These are phyloP conservation scores for Massarina eburnea DNA, from an alignment of 2,329 filamentous ascomycete genomes.

Conservation along the genomic window DNA sequence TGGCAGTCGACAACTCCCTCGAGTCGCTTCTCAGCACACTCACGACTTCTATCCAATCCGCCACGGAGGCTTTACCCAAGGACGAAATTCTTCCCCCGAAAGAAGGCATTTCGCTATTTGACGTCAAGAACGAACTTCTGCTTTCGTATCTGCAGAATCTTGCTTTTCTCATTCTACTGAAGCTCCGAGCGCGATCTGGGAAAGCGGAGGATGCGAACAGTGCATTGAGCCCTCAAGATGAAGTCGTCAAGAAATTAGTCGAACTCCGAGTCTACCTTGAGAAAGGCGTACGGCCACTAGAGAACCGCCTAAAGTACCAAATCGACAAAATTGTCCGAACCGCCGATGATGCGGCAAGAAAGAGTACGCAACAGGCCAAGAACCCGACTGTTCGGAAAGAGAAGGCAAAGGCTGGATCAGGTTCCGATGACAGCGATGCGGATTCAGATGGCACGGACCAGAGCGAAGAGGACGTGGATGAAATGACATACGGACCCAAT, in stretches of 20 bases:
- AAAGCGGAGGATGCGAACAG: conserved; percentile 39
- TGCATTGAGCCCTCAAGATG: conserved; percentile 56
- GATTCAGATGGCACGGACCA: conserved; percentile 31
- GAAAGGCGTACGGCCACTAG: conserved; percentile 85
- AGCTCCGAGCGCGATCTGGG: conserved; percentile 56
- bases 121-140: conserved; percentile 95
- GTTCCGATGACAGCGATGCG: conserved; percentile 45
- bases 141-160: conserved; percentile 95
- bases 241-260: conserved; percentile 82
- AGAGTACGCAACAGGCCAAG: conserved; percentile 27
- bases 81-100: conserved; percentile 69
- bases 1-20: conserved; percentile 45
- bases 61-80: conserved; percentile 54
- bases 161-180: conserved; percentile 81
- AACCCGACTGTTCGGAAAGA: conserved; percentile 17
- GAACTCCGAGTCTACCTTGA: conserved; percentile 92
- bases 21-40: conserved; percentile 46
- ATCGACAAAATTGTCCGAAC: conserved; percentile 92
- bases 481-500: conserved; percentile 65
- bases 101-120: conserved; percentile 90
- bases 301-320: conserved; percentile 89
- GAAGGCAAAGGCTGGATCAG: conserved; percentile 41
- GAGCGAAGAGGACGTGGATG: conserved; percentile 51
- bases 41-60: conserved; percentile 66
- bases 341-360: conserved; percentile 66